A percentile compares a stretch with the other conserved stretches of the same genome.
These are phyloP conservation scores for Podosphaera leucotricha DNA, from an alignment of 2,329 filamentous ascomycete species.

Conservation along the genomic window DNA sequence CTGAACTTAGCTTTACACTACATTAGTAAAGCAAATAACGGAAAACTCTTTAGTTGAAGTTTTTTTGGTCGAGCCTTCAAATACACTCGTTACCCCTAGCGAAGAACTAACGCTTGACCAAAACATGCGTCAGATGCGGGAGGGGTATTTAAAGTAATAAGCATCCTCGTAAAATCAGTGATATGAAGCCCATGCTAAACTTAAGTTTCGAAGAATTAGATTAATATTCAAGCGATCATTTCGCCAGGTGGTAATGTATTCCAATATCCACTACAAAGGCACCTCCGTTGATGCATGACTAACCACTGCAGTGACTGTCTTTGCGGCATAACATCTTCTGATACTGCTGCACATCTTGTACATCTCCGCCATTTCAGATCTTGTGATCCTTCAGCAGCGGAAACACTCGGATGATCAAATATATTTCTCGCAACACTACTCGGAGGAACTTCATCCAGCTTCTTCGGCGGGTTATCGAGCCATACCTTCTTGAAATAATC, in stretches of 20 bases:
- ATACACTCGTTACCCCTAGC: too few species aligned
- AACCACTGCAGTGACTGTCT: slow-evolving; percentile 15
- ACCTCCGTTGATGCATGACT: slow-evolving; percentile 15
- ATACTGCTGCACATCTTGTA: slow-evolving; percentile 15
- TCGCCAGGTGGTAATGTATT: slow-evolving; percentile 12
- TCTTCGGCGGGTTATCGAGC: slow-evolving; percentile 9
- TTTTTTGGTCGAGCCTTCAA: too few species aligned
- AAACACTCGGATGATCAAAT: background rate
- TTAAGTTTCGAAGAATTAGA: too few species aligned
- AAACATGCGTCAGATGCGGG: too few species aligned
- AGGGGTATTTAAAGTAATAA: too few species aligned
- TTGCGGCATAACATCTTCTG: slow-evolving; percentile 15
- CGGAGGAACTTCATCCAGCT: background rate
- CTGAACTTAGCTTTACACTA: too few species aligned
- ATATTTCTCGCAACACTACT: background rate
- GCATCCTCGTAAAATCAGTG: too few species aligned
- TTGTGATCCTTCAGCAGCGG: slow-evolving; percentile 1
- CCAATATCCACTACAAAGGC: slow-evolving; percentile 16
- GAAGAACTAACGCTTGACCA: too few species aligned
- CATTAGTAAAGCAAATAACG: too few species aligned
- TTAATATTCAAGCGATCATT: slow-evolving; percentile 10
- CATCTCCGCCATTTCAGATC: slow-evolving; percentile 14
- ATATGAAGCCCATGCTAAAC: too few species aligned
- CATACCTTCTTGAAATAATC: slow-evolving; percentile 14
- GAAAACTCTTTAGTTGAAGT: too few species aligned